Percentiles rank a stretch among this genome's conserved stretches.
phyloP scores from a whole-genome alignment of 73 alveolate genomes.

The Paramecium tetraurelia region DNA sequence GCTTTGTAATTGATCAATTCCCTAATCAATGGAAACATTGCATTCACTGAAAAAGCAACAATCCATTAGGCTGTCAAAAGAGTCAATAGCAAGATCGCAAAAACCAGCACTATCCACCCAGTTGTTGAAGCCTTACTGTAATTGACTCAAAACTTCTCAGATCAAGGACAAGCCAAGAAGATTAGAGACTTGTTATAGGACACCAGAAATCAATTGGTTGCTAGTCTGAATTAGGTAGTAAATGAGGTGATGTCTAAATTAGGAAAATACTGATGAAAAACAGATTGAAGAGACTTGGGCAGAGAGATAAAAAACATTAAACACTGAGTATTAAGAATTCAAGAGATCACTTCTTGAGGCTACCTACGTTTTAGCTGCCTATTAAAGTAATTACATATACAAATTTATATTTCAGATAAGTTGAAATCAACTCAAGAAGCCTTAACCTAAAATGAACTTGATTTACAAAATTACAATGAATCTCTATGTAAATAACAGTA shows the following conservation, averaged over 20 bases:
- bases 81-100: neutral
- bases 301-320: neutral
- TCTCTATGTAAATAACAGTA: neutral
- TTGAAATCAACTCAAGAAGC: constrained; percentile 25
- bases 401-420: neutral
- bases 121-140: neutral
- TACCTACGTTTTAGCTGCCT: constrained; percentile 15
- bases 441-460: neutral
- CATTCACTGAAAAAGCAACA: constrained; percentile 28
- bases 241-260: neutral
- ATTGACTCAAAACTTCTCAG: neutral
- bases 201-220: neutral
- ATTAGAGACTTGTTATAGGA: constrained; percentile 33
- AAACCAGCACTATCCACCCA: neutral
- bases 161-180: neutral
- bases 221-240: neutral
- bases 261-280: constrained; percentile 32
- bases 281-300: neutral
- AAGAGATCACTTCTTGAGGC: constrained; percentile 43
- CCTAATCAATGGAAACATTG: constrained; percentile 32
- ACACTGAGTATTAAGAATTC: neutral
- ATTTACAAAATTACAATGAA: neutral
- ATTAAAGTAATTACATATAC: neutral
- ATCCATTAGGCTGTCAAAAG: neutral
- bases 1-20: constrained; percentile 15